Evolutionary conservation across 2,329 filamentous ascomycete genomes (phyloP), one percentile per base, ranked within the genome.

Genomic region (Fusarium agapanthi): DNA sequence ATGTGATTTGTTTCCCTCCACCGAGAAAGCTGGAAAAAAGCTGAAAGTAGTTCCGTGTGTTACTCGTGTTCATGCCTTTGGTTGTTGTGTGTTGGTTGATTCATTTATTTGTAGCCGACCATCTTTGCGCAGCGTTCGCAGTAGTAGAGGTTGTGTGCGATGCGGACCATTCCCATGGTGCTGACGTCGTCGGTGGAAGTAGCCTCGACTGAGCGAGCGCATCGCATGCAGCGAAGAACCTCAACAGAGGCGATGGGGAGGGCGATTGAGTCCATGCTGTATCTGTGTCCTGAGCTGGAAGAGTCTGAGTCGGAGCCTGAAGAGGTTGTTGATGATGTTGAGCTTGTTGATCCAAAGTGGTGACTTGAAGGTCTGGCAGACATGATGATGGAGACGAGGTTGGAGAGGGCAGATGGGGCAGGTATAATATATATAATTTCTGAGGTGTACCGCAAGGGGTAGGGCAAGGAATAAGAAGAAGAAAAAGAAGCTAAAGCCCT

Each of bases 91-190:
- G 35, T 41, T 58, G 50, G 53, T 48, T 47, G 16, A 26, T 50
- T 68, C 61, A 61, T 62, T 71, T 86, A 91, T 79, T 87, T 88
- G 80, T 90, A 91, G 75, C 89, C 90, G 37, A 90, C 88, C 79
- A 89, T 88, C 78, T 86, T 88, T 67, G 90, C 90, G 78, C 90
- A 92, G 40, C 88, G 85, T 66, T 87, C 84, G 81, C 90, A 91
- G 81, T 92, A 91, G 83, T 91, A 91, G 68, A 91, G 86, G 80
- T 90, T 90, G 79, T 88, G 87, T 5, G 89, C 88, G 69, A 91
- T 89, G 76, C 87, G 86, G 20, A 92, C 86, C 89, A 92, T 92
- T 69, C 89, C 89, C 65, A 84, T 87, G 47, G 87, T 83, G 72
- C 82, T 83, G 55, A 86, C 83, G 79, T 91, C 88, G 79, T 91